These are phyloP conservation scores for Xylariales sp. DNA, from an alignment of 2,329 filamentous ascomycete genomes.

Conservation along the genomic window DNA sequence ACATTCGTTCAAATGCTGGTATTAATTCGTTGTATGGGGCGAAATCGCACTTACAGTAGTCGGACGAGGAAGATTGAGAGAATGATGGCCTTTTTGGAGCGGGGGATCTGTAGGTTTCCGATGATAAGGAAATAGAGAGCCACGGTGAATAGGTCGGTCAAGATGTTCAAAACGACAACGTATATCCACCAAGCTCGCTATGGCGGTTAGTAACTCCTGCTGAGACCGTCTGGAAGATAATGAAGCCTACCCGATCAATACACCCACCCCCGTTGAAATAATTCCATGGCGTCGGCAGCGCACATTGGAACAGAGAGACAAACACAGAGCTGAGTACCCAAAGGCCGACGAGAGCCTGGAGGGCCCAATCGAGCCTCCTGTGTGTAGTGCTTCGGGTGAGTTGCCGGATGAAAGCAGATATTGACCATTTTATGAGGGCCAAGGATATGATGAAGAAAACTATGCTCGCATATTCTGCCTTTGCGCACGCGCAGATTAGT, in stretches of 20 bases:
- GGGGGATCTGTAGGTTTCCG: slow-evolving; percentile 20
- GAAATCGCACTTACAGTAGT: slow-evolving; percentile 24
- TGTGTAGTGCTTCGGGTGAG: slow-evolving; percentile 31
- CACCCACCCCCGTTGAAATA: slow-evolving; percentile 30
- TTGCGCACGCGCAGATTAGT: not conserved
- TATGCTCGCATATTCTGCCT: slow-evolving; percentile 40
- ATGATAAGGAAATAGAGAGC: slow-evolving; percentile 27
- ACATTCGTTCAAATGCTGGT: not conserved
- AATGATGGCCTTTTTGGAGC: slow-evolving; percentile 10
- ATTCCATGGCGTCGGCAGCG: slow-evolving; percentile 39
- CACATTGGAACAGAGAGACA: slow-evolving; percentile 38
- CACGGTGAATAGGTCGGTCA: slow-evolving; percentile 25
- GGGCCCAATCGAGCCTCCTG: slow-evolving; percentile 12
- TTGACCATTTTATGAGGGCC: slow-evolving; percentile 38
- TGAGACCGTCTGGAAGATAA: too few species aligned
- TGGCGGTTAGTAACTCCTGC: slow-evolving; percentile 8
- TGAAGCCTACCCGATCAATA: slow-evolving; percentile 34
- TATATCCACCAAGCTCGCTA: slow-evolving; percentile 33
- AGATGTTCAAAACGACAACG: slow-evolving; percentile 25
- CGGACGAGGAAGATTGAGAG: slow-evolving; percentile 28
- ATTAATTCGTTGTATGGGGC: not conserved
- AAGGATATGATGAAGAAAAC: slow-evolving; percentile 32
- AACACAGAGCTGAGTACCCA: slow-evolving; percentile 34
- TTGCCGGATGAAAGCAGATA: slow-evolving; percentile 32
- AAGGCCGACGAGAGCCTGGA: slow-evolving; percentile 20